phyloP scores from a whole-genome alignment of 345 rosid genomes.

The Cardiospermum halicacabum region DNA sequence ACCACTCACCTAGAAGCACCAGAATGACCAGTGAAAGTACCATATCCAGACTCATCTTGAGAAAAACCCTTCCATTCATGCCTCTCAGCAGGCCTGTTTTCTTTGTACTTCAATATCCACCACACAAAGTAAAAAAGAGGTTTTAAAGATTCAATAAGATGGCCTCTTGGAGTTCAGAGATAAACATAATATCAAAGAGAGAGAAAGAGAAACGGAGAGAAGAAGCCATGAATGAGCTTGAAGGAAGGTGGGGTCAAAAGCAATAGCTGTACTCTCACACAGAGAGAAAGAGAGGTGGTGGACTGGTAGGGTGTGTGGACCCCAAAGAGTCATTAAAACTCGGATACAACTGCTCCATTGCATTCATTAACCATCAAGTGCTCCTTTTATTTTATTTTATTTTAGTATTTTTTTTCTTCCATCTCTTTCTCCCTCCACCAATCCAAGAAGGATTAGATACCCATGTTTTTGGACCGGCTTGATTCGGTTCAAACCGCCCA shows the following conservation, averaged over 20 bases:
- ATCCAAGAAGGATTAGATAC: no score
- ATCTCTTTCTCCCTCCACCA: background rate
- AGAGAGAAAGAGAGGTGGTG: constrained; percentile 4
- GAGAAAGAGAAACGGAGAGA: constrained; percentile 4
- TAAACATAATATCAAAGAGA: background rate
- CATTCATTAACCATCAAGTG: constrained; percentile 27
- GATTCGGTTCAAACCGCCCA: no score
- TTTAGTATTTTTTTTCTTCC: no score
- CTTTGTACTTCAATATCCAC: background rate
- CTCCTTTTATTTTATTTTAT: background rate
- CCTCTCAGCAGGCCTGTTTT: constrained; percentile 8
- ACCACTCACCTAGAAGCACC: constrained; percentile 35
- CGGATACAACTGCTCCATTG: constrained; percentile 14
- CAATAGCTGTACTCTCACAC: constrained; percentile 20
- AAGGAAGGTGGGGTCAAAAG: constrained; percentile 29
- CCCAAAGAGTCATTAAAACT: constrained; percentile 19
- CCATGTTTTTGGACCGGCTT: no score
- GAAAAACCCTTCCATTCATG: constrained; percentile 38
- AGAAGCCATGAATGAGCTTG: constrained; percentile 29
- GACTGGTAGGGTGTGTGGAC: background rate
- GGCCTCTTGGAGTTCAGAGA: constrained; percentile 18
- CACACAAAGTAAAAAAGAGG: background rate
- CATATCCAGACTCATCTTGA: constrained; percentile 21
- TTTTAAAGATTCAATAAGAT: constrained; percentile 2
- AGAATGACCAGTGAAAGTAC: constrained; percentile 24